A percentile compares a stretch with the other conserved stretches of the same genome.
Conservation (phyloP, 2,329 filamentous ascomycete species). For the Penicillium sp. region DNA sequence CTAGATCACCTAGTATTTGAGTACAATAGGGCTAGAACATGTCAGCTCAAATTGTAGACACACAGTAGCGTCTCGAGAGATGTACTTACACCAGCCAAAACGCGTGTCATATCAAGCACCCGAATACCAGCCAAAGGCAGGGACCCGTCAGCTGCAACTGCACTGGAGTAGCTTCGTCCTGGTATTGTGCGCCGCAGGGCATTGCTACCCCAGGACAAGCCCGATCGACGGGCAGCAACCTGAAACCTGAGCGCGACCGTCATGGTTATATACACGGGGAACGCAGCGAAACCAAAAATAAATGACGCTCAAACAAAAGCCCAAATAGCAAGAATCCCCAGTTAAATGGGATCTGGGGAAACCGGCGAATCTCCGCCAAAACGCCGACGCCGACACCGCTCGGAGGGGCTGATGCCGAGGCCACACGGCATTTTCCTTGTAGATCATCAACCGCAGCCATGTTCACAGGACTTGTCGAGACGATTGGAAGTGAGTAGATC, state of each 20-base stretch:
- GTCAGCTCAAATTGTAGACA: slow-evolving; percentile 8
- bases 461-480: slow-evolving; percentile 94
- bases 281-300: neutral
- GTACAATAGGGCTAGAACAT: slow-evolving; percentile 77
- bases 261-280: slow-evolving; percentile 16
- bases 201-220: slow-evolving; percentile 16
- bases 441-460: slow-evolving; percentile 45
- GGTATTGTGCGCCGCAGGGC: slow-evolving; percentile 17
- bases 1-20: slow-evolving; percentile 89
- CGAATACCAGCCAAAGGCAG: slow-evolving; percentile 74
- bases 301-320: neutral
- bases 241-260: slow-evolving; percentile 20
- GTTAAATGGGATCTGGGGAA: slow-evolving; percentile 14
- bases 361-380: slow-evolving; percentile 20
- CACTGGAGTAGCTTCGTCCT: slow-evolving; percentile 36
- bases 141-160: slow-evolving; percentile 35
- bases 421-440: slow-evolving; percentile 16
- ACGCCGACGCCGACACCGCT: slow-evolving; percentile 23
- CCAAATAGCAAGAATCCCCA: slow-evolving; percentile 3
- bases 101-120: slow-evolving; percentile 92
- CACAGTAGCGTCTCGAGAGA: neutral
- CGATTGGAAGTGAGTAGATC: slow-evolving; percentile 69
- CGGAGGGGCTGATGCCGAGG: slow-evolving; percentile 15
- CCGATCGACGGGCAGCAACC: slow-evolving; percentile 19
- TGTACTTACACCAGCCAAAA: slow-evolving; percentile 73